Base-by-base conservation (phyloP, 306 rosid species). In the Rosa persica region DNA sequence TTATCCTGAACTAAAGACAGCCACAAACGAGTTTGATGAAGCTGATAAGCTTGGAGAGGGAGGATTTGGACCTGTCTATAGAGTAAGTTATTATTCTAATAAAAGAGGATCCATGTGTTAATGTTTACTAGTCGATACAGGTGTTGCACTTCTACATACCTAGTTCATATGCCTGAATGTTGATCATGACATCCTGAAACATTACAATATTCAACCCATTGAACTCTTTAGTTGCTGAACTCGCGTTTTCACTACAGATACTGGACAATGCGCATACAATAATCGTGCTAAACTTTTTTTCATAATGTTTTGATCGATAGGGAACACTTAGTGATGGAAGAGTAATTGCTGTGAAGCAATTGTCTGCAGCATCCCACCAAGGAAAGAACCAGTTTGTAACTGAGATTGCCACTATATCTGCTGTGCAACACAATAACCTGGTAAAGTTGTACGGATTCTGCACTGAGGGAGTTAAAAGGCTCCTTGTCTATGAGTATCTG, bases 11-110 rank as follows among this genome's bases (percentile, higher is more conserved):
- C 83, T 91, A 69, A 88, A 43, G 78, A 81, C 61, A 79, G 93
- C 97, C 55, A 93, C 97, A 55, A 60, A 80, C 70, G 97, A 93
- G 84, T 88, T 91, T 67, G 75, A 72, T 79, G 13, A 78, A 61
- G 82, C 74, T 60, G 83, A 91, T 67, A 93, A 91, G 81, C 90
- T 91, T 67, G 92, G 98, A 66, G 92, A 93, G 72, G 97, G 98
- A 79, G 98, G 97, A 79, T 93, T 93, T 79, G 97, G 98, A 85
- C 93, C 97, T 60, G 97, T 93, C 67, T 88, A 78, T 67, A 89
- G 88, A 93, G 93, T 91, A 85, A 80, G 58, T 48, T 46, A 36
- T 39, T 42, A 68, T 34, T 86, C 43, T 74, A 47, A 62, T 30
- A 42, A 46, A 67, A 6, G n/a, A 34, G 20, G 2, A 43, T 17